Conservation (phyloP, 1,284 basidiomycete species). For the Trametes pubescens region DNA sequence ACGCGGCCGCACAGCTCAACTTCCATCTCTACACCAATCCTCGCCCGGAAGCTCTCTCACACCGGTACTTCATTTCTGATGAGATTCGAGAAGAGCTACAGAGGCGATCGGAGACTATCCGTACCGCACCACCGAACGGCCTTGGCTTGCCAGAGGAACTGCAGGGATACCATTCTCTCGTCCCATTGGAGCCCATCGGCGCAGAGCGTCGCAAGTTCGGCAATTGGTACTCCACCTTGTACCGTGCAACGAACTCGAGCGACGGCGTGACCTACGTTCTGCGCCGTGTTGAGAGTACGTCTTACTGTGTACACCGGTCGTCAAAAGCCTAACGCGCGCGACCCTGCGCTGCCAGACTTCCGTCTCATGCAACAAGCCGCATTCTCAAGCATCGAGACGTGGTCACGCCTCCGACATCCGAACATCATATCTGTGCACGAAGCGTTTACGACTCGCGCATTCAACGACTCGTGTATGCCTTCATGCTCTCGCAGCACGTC, state of each 20-base stretch:
- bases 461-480: conserved; percentile 88
- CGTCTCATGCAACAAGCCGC: conserved; percentile 85
- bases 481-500: background rate
- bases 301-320: background rate
- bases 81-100: conserved; percentile 84
- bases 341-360: conserved; percentile 66
- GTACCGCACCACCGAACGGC: conserved; percentile 53
- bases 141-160: conserved; percentile 85
- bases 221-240: conserved; percentile 82
- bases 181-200: conserved; percentile 72
- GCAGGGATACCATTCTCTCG: conserved; percentile 90
- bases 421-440: conserved; percentile 88
- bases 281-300: conserved; percentile 87
- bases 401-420: conserved; percentile 90
- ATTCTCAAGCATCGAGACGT: conserved; percentile 86
- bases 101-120: conserved; percentile 80
- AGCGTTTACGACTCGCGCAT: conserved; percentile 95
- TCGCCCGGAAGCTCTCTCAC: conserved; percentile 59
- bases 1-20: conserved; percentile 65
- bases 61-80: conserved; percentile 75
- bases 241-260: conserved; percentile 81
- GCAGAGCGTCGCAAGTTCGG: conserved; percentile 74
- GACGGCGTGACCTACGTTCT: conserved; percentile 87
- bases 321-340: conserved; percentile 25
- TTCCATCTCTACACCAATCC: conserved; percentile 89